Conservation (phyloP, 2,329 filamentous ascomycete species). For the Colletotrichum incanum region DNA sequence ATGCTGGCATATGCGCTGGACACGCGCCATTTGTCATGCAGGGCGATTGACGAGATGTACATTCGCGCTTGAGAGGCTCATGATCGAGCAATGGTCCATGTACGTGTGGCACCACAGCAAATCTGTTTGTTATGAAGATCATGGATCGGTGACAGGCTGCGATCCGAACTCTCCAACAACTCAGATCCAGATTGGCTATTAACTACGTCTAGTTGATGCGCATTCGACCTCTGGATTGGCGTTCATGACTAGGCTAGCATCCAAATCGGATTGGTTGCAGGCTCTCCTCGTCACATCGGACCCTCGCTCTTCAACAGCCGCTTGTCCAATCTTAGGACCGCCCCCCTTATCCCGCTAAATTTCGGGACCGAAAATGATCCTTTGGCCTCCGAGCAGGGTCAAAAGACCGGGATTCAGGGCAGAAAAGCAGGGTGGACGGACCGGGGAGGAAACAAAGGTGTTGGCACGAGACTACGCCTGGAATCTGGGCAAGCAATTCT, state of each 20-base stretch:
- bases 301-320: background rate
- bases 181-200: conserved; percentile 2
- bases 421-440: background rate
- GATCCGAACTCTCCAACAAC: conserved; percentile 5
- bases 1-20: background rate
- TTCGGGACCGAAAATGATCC: background rate
- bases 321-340: background rate
- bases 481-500: background rate
- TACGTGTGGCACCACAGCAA: conserved; percentile 9
- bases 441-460: conserved; percentile 20
- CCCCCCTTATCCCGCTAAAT: background rate
- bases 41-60: conserved; percentile 8
- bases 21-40: background rate
- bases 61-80: background rate
- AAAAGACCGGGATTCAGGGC: background rate
- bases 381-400: background rate
- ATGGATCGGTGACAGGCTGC: conserved; percentile 8
- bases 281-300: background rate
- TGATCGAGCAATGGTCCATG: conserved; percentile 1
- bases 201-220: background rate
- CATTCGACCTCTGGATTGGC: background rate
- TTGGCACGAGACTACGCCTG: background rate
- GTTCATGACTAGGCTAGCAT: background rate
- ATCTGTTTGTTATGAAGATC: background rate
- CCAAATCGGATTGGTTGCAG: conserved; percentile 19